Evolutionary conservation across 176 grass and related monocot species (phyloP).

Genomic region (Thinopyrum elongatum): DNA sequence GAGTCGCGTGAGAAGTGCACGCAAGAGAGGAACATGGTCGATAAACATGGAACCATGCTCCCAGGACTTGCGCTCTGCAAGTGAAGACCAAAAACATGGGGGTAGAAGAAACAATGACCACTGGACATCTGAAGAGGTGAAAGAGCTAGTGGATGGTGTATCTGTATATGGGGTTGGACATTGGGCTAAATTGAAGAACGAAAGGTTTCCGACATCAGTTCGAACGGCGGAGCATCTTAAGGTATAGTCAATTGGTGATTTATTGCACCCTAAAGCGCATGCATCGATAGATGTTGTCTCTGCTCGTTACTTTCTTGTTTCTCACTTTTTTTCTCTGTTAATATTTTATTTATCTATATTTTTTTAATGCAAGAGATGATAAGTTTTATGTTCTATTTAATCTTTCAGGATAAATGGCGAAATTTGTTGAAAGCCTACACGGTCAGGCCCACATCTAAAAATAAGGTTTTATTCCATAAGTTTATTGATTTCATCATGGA

Average conservation of each 20-base stretch:
- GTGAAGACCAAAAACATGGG: not conserved
- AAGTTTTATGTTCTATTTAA: not conserved
- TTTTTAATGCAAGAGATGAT: not conserved
- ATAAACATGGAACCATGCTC: not conserved
- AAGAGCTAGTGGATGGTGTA: not conserved
- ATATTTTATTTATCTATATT: not conserved
- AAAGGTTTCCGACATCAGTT: not conserved
- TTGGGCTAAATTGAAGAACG: not conserved
- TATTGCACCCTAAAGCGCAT: not conserved
- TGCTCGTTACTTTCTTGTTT: not conserved
- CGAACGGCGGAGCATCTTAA: not conserved
- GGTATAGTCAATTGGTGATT: not conserved
- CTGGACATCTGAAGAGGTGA: constrained; percentile 25
- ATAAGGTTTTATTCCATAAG: not conserved
- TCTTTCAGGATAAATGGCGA: not conserved
- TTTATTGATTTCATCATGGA: not conserved
- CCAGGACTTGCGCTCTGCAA: not conserved
- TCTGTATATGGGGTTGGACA: not conserved
- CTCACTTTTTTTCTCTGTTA: not conserved
- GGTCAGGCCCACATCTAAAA: not conserved
- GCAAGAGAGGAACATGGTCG: not conserved
- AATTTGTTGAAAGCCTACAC: not conserved
- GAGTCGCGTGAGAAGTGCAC: not conserved
- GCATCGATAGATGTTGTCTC: not conserved
- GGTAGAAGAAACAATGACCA: constrained; percentile 9